phyloP scores from a whole-genome alignment of 225 moss, liverwort and hornwort genomes.

The Climacium dendroides region DNA sequence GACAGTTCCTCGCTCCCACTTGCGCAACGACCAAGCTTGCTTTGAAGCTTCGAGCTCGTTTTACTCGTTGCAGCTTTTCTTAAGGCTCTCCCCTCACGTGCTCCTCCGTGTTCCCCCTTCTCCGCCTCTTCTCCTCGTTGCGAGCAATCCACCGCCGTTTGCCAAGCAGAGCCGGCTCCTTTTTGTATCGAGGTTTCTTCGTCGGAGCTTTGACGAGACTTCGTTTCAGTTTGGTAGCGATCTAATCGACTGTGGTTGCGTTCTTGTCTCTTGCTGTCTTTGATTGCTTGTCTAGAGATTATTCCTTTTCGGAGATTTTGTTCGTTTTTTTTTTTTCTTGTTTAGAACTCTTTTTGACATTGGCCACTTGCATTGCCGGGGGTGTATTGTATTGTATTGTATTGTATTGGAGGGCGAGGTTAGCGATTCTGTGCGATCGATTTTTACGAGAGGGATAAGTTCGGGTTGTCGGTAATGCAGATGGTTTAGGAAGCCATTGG shows the following conservation, averaged over 20 bases:
- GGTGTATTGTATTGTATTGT: not conserved
- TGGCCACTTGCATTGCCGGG: not conserved
- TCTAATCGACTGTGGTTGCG: not conserved
- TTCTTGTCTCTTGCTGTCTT: not conserved
- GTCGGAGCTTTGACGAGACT: not conserved
- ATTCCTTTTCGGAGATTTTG: not conserved
- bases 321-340: not conserved
- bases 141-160: not conserved
- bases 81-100: not conserved
- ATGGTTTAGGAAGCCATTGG: not conserved
- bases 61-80: not conserved
- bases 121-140: not conserved
- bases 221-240: not conserved
- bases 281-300: not conserved
- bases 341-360: not conserved
- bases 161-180: not conserved
- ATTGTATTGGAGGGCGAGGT: not conserved
- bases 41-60: not conserved
- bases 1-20: not conserved
- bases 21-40: not conserved
- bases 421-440: not conserved
- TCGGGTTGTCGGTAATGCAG: not conserved
- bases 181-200: not conserved
- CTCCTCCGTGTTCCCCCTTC: not conserved
- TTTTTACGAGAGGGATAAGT: not conserved